These are phyloP conservation scores for Paracorniculantispora psalliotae DNA, from an alignment of 2,329 filamentous ascomycete genomes.

Conservation along the genomic window DNA sequence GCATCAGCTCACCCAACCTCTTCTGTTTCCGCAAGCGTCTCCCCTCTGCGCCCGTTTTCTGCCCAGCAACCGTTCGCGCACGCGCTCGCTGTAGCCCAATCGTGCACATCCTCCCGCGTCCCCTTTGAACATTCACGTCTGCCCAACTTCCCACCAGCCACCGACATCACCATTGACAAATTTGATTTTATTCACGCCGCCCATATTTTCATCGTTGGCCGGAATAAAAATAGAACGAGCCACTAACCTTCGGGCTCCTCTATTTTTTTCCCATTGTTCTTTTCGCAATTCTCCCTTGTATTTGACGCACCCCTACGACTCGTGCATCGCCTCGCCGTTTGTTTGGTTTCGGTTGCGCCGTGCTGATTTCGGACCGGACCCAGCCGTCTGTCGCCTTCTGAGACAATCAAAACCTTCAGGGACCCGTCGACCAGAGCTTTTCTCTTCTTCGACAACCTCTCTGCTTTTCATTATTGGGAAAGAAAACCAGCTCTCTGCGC, in stretches of 20 bases:
- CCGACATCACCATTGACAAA: neutral
- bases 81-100: too few relatives aligned
- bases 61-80: too few relatives aligned
- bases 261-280: neutral
- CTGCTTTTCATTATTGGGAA: too few relatives aligned
- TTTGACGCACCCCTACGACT: neutral
- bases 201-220: neutral
- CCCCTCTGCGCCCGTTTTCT: too few relatives aligned
- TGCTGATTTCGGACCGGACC: neutral
- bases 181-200: neutral
- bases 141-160: neutral
- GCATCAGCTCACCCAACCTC: too few relatives aligned
- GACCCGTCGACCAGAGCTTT: neutral
- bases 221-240: neutral
- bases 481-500: neutral
- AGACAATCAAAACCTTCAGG: constrained; percentile 4
- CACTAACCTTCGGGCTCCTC: neutral
- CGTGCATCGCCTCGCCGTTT: neutral
- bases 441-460: neutral
- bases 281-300: neutral
- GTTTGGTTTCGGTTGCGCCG: constrained; percentile 7
- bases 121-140: neutral
- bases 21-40: too few relatives aligned
- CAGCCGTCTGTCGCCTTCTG: neutral
- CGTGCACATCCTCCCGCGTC: neutral